These are phyloP conservation scores for Hymenoscyphus fructigenus DNA, from an alignment of 2,329 filamentous ascomycete genomes.

Conservation along the genomic window DNA sequence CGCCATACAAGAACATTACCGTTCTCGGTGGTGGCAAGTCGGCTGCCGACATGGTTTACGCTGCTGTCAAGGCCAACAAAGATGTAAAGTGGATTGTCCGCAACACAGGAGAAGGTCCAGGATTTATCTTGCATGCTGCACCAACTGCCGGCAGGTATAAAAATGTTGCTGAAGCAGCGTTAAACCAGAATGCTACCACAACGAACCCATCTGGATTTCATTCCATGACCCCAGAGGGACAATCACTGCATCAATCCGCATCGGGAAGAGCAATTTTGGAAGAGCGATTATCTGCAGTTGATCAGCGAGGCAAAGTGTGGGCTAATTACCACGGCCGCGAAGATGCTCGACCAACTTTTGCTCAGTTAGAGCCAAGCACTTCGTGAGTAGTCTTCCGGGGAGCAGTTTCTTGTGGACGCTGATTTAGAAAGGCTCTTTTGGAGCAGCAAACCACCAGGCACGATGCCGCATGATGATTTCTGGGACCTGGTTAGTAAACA, in stretches of 20 bases:
- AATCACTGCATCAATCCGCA: too few species aligned
- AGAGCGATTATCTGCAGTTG: too few species aligned
- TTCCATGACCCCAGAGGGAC: background rate
- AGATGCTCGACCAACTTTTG: background rate
- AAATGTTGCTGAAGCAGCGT: background rate
- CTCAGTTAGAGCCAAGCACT: background rate
- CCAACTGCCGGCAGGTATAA: background rate
- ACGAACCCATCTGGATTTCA: background rate
- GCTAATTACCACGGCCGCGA: background rate
- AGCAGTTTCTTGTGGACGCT: background rate
- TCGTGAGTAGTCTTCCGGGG: background rate
- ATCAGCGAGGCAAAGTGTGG: background rate
- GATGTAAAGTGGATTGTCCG: slow-evolving; percentile 37
- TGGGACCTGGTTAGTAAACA: background rate
- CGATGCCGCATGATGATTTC: slow-evolving; percentile 1
- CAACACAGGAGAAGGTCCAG: background rate
- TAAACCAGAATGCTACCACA: background rate
- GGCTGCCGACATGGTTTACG: slow-evolving; percentile 41
- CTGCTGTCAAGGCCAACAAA: slow-evolving; percentile 35
- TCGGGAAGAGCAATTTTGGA: too few species aligned
- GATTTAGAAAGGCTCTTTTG: slow-evolving; percentile 42
- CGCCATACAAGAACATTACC: slow-evolving; percentile 18
- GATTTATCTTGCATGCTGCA: background rate
- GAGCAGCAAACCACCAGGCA: background rate
- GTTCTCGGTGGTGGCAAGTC: slow-evolving; percentile 41